Base-by-base conservation (phyloP, 2,329 filamentous ascomycete species). In the Leptographium galeiforme region DNA sequence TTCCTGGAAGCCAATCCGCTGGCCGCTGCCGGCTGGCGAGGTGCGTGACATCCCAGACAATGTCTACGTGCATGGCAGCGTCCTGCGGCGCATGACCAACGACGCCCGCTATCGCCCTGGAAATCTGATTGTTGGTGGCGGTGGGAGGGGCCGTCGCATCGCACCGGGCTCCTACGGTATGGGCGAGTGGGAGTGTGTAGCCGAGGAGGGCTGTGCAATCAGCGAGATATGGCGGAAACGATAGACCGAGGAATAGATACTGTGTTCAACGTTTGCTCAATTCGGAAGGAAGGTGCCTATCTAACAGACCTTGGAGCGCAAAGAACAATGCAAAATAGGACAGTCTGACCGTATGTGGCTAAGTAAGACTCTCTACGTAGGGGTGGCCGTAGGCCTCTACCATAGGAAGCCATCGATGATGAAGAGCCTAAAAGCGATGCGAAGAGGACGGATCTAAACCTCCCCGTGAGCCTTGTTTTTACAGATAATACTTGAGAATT, bases 41-140 rank as follows among this genome's bases (percentile, higher is more conserved):
- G 80, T 84, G 0, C 78, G 87, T 16, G 87, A 93, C 61, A 82
- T 93, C 2, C 87, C 87, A 0, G 67, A 77, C 10, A 73, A 83
- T 52, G 86, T 82, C 1, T 73, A 81, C 25, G 77, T 93, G 2
- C 87, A 93, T 61, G 78, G 81, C 44, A 87, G 82, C 25, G 87
- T 88, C 0, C 81, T 93, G 54, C 78, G 79, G 18, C 76, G 87
- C 8, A 84, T 93, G 81, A 66, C 79, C 48, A 66, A 70, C 8
- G 77, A 89, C 56, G 63, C 72, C 1, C 70, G 60, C 0, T 93
- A 91, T 61, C 74, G 87, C 0, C 87, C 87, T 0, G 87, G 87
- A 0, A 93, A 93, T 57, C 65, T 93, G 52, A 89, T 93, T 56
- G 68, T 90, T 3, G 87, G 87, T 0, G 87, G 87, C 1, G 87